These are phyloP conservation scores for Coemansia sp. DNA, from an alignment of 192 early-diverging fungal species.

Conservation along the genomic window DNA sequence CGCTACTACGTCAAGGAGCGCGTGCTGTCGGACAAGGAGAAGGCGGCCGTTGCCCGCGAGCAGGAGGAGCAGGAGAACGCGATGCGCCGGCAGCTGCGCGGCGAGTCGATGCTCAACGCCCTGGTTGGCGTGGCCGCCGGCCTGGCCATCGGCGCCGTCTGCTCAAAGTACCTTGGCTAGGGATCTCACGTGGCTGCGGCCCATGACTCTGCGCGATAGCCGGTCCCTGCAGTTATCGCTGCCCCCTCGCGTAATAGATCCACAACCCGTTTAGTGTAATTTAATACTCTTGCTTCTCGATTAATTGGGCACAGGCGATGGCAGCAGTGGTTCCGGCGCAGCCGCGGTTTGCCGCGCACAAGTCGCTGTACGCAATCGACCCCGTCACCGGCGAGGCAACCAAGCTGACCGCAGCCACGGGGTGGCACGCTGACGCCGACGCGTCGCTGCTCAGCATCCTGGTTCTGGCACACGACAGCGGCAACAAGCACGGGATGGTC, in stretches of 20 bases:
- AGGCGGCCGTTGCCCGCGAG: slow-evolving; percentile 17
- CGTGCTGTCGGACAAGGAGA: slow-evolving; percentile 29
- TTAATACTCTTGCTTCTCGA: background rate
- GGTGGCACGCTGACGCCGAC: slow-evolving; percentile 10
- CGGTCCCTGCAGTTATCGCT: too few species aligned
- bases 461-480: slow-evolving; percentile 21
- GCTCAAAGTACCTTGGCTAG: slow-evolving; percentile 13
- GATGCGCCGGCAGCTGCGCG: slow-evolving; percentile 26
- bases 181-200: slow-evolving; percentile 3
- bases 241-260: too few species aligned
- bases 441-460: slow-evolving; percentile 30
- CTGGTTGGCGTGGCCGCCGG: slow-evolving; percentile 27
- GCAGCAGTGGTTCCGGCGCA: slow-evolving; percentile 21
- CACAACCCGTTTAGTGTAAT: too few species aligned
- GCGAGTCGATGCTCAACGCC: slow-evolving; percentile 32
- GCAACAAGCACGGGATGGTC: slow-evolving; percentile 22
- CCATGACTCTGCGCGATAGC: slow-evolving; percentile 6
- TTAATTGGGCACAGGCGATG: slow-evolving; percentile 7
- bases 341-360: slow-evolving; percentile 29
- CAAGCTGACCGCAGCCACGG: background rate
- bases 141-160: slow-evolving; percentile 13
- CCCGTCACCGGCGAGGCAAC: slow-evolving; percentile 10
- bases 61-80: slow-evolving; percentile 21
- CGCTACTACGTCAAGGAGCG: slow-evolving; percentile 69
- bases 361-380: slow-evolving; percentile 30